A percentile compares a stretch with the other conserved stretches of the same genome.
These are phyloP conservation scores for Camellia oleifera DNA, from an alignment of 179 eudicot species.

Conservation along the genomic window DNA sequence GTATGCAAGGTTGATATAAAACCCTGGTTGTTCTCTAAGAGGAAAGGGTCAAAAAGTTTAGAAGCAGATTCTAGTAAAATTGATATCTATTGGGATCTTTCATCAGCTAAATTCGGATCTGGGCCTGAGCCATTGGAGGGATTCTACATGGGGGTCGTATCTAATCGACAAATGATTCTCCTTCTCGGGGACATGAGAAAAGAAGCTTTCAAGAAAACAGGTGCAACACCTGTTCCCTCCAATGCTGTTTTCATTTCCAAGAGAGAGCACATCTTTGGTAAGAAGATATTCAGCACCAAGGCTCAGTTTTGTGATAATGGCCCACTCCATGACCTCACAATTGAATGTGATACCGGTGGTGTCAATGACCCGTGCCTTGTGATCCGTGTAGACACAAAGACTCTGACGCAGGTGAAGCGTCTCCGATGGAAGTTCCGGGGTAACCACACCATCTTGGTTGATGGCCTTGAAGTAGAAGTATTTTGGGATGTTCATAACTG, in stretches of 20 bases:
- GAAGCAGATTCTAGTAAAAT: slow-evolving; percentile 49
- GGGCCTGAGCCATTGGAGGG: slow-evolving; percentile 71
- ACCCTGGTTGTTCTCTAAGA: slow-evolving; percentile 71
- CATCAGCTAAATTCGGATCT: slow-evolving; percentile 64
- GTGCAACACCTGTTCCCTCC: slow-evolving; percentile 30
- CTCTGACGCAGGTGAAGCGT: slow-evolving; percentile 62
- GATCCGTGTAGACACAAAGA: slow-evolving; percentile 55
- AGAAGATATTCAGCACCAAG: slow-evolving; percentile 50
- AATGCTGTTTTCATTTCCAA: slow-evolving; percentile 48
- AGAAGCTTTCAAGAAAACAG: slow-evolving; percentile 59
- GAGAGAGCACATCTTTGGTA: slow-evolving; percentile 69
- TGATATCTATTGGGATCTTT: slow-evolving; percentile 66
- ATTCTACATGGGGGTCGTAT: slow-evolving; percentile 55
- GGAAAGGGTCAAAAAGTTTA: slow-evolving; percentile 56
- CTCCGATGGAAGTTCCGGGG: slow-evolving; percentile 82
- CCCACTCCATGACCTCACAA: slow-evolving; percentile 46
- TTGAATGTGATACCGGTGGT: slow-evolving; percentile 58
- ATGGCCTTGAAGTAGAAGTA: slow-evolving; percentile 64
- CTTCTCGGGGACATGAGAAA: slow-evolving; percentile 68
- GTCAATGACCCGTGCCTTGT: slow-evolving; percentile 49
- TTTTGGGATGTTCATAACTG: slow-evolving; percentile 85
- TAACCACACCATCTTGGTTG: slow-evolving; percentile 59
- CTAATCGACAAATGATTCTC: slow-evolving; percentile 49
- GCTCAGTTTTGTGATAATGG: slow-evolving; percentile 61
- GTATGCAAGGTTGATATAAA: slow-evolving; percentile 67